Conservation (phyloP, 768 basidiomycete species). For the Boletus vinaceobasis region DNA sequence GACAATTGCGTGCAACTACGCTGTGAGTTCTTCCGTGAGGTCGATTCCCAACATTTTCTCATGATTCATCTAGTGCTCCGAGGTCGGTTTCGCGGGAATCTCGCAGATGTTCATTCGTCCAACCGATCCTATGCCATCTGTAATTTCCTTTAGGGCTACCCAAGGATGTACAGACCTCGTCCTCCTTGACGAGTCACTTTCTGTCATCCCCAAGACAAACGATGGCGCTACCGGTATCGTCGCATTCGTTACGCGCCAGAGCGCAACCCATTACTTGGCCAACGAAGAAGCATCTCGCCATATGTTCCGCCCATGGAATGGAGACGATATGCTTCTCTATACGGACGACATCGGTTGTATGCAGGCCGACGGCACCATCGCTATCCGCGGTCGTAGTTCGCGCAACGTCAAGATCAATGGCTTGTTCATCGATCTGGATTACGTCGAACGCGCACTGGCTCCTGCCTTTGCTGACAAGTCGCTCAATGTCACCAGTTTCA, state of each 20-base stretch:
- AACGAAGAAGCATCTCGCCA: constrained; percentile 27
- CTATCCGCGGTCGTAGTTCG: constrained; percentile 27
- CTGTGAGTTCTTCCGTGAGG: constrained; percentile 12
- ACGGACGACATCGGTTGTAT: constrained; percentile 30
- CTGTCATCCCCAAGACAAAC: constrained; percentile 18
- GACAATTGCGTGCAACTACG: constrained; percentile 31
- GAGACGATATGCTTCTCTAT: constrained; percentile 24
- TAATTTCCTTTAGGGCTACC: constrained; percentile 26
- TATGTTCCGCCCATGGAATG: constrained; percentile 28
- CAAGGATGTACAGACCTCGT: constrained; percentile 29
- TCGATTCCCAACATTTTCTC: neutral
- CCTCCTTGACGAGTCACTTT: constrained; percentile 23
- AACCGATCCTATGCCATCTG: constrained; percentile 22
- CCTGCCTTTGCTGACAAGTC: constrained; percentile 21
- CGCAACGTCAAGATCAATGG: constrained; percentile 31
- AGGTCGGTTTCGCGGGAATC: constrained; percentile 30
- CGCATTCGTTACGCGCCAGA: constrained; percentile 25
- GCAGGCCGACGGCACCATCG: constrained; percentile 26
- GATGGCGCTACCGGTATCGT: constrained; percentile 28
- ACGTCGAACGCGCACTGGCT: constrained; percentile 25
- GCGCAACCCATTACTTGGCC: constrained; percentile 27
- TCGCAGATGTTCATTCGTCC: constrained; percentile 30
- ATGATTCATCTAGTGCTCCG: constrained; percentile 22
- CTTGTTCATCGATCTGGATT: constrained; percentile 28
- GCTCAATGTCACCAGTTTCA: constrained; percentile 20